A percentile compares a stretch with the other conserved stretches of the same genome.
These are phyloP conservation scores for Rhododendron simsii DNA, from an alignment of 148 eudicot species.

Conservation along the genomic window DNA sequence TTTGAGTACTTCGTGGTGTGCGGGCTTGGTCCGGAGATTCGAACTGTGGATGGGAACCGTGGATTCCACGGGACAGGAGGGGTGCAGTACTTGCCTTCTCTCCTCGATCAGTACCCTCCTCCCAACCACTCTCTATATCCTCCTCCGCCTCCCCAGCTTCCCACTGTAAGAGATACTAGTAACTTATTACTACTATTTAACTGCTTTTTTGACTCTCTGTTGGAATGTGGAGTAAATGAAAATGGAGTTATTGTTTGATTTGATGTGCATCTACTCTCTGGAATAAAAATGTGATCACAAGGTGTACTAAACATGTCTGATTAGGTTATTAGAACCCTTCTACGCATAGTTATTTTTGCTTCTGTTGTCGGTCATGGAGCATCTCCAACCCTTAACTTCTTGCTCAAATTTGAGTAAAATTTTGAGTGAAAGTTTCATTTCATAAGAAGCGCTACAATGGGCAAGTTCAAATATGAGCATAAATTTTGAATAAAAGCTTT, in stretches of 20 bases:
- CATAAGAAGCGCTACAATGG: too few species aligned
- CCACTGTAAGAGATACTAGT: conserved; percentile 43
- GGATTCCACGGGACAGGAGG: conserved; percentile 62
- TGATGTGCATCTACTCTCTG: not conserved
- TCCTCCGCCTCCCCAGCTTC: conserved; percentile 87
- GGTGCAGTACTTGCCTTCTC: conserved; percentile 57
- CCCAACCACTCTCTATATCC: conserved; percentile 62
- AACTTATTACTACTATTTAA: not conserved
- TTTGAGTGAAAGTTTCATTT: too few species aligned
- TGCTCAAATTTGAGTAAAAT: too few species aligned
- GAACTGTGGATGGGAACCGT: conserved; percentile 59
- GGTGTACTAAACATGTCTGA: not conserved
- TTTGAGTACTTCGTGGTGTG: conserved; percentile 93
- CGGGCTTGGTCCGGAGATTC: conserved; percentile 83
- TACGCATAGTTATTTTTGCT: not conserved
- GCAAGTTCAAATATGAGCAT: too few species aligned
- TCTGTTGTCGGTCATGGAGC: not conserved
- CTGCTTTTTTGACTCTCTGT: not conserved
- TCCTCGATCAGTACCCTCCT: conserved; percentile 81
- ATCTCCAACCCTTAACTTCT: not conserved
- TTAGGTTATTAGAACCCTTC: not conserved
- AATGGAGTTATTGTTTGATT: not conserved
- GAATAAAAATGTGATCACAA: not conserved
- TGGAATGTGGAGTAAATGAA: not conserved
- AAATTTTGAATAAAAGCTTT: too few species aligned